Evolutionary conservation across 139 green algal species (phyloP).

Genomic region (Chlorella vulgaris): DNA sequence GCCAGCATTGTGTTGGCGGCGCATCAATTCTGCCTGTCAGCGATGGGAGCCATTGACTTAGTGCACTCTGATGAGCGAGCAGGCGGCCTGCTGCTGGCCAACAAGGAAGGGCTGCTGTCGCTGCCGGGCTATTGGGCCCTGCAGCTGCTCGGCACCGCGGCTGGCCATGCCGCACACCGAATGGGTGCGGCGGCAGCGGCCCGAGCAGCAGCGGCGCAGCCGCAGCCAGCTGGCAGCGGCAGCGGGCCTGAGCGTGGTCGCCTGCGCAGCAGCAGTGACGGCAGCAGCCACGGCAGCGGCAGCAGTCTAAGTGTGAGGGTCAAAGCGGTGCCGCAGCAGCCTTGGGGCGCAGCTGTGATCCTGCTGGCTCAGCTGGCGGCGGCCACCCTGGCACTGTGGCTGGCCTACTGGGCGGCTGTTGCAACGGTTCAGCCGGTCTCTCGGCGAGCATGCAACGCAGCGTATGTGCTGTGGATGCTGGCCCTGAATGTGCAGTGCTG

Average conservation of each 20-base stretch:
- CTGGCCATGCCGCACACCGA: not conserved
- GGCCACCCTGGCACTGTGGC: constrained; percentile 43
- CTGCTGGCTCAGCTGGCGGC: constrained; percentile 31
- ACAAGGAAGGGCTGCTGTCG: constrained; percentile 87
- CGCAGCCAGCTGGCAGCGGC: constrained; percentile 13
- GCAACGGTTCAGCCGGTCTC: constrained; percentile 61
- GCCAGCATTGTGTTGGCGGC: not conserved
- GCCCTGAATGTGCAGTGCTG: constrained; percentile 58
- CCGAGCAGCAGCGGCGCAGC: not conserved
- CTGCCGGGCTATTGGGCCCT: constrained; percentile 78
- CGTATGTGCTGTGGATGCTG: constrained; percentile 80
- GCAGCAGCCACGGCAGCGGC: not conserved
- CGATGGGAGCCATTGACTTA: constrained; percentile 42
- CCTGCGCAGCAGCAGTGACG: not conserved
- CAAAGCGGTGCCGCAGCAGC: not conserved
- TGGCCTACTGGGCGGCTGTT: not conserved
- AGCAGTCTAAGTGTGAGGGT: not conserved
- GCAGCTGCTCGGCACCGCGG: constrained; percentile 48
- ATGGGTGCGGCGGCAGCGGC: not conserved
- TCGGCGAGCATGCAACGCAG: constrained; percentile 74
- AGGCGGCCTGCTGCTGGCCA: constrained; percentile 55
- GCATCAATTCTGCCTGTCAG: constrained; percentile 58
- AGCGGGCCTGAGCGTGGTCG: too few relatives aligned
- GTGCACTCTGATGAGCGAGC: constrained; percentile 48
- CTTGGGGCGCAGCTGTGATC: not conserved